A percentile compares a stretch with the other conserved stretches of the same genome.
These are phyloP conservation scores for Kalmusia sp. DNA, from an alignment of 2,329 filamentous ascomycete genomes.

Conservation along the genomic window DNA sequence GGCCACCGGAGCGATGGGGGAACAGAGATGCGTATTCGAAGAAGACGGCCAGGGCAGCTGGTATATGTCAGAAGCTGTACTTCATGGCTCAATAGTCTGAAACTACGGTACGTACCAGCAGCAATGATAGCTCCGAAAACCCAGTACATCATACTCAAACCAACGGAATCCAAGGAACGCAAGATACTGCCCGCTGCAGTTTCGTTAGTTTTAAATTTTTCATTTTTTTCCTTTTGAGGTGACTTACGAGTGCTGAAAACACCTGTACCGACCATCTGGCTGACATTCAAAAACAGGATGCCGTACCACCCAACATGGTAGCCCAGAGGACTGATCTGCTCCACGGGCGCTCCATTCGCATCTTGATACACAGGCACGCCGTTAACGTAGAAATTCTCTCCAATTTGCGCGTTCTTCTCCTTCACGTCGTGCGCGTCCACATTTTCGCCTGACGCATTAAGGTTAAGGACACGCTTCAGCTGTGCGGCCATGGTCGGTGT, in stretches of 20 bases:
- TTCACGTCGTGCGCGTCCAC: conserved; percentile 24
- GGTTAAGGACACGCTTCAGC: conserved; percentile 26
- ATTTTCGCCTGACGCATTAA: conserved; percentile 19
- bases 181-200: conserved; percentile 31
- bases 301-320: conserved; percentile 40
- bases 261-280: conserved; percentile 41
- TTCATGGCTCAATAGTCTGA: too few relatives aligned
- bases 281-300: conserved; percentile 39
- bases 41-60: conserved; percentile 34
- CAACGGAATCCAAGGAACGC: conserved; percentile 32
- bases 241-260: conserved; percentile 38
- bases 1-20: conserved; percentile 36
- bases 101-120: conserved; percentile 18
- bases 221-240: not conserved
- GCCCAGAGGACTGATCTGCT: conserved; percentile 37
- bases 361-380: conserved; percentile 33
- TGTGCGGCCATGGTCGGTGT: conserved; percentile 8
- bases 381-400: conserved; percentile 33
- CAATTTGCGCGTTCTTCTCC: conserved; percentile 35
- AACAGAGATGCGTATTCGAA: conserved; percentile 37
- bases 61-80: not conserved
- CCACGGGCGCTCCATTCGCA: conserved; percentile 37
- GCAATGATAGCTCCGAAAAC: conserved; percentile 36
- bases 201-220: conserved; percentile 10
- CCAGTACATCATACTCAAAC: conserved; percentile 38